A percentile compares a stretch with the other conserved stretches of the same genome.
phyloP scores from a whole-genome alignment of 495 filamentous ascomycete species.

The Hypoxylon lenormandii region DNA sequence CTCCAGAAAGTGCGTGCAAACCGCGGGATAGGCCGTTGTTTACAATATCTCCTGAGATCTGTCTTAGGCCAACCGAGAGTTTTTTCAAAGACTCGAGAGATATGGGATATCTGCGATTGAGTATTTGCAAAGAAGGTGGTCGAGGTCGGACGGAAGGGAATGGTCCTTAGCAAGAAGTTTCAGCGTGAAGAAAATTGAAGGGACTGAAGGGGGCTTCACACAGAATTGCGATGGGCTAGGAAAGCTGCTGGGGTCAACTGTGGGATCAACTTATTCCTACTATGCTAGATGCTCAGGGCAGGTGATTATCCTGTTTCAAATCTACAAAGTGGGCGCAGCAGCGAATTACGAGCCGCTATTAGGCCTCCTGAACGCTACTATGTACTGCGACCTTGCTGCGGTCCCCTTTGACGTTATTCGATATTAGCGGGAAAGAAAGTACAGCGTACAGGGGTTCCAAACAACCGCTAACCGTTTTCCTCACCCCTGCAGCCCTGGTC shows the following conservation, averaged over 20 bases:
- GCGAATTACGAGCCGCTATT: constrained; percentile 28
- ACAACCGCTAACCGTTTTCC: constrained; percentile 40
- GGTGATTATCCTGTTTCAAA: constrained; percentile 44
- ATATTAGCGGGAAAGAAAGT: not conserved
- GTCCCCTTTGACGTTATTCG: not conserved
- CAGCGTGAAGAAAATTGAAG: constrained; percentile 35
- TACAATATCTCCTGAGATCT: constrained; percentile 7
- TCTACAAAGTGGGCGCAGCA: constrained; percentile 46
- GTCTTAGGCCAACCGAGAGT: constrained; percentile 1
- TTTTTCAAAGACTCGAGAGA: constrained; percentile 2
- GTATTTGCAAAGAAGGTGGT: constrained; percentile 11
- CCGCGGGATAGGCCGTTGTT: constrained; percentile 18
- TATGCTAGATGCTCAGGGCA: constrained; percentile 24
- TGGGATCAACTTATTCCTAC: not conserved
- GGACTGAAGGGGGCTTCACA: constrained; percentile 20
- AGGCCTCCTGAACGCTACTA: constrained; percentile 11
- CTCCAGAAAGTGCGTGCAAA: constrained; percentile 14
- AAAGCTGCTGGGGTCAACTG: constrained; percentile 7
- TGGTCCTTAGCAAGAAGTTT: constrained; percentile 28
- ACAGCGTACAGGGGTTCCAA: constrained; percentile 24
- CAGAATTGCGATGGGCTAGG: constrained; percentile 30
- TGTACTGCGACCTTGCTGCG: not conserved
- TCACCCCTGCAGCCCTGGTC: constrained; percentile 27
- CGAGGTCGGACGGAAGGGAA: constrained; percentile 18
- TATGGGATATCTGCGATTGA: constrained; percentile 3